Base-by-base conservation (phyloP, 176 grass and related monocot genomes). In the Elymus sibiricus region DNA sequence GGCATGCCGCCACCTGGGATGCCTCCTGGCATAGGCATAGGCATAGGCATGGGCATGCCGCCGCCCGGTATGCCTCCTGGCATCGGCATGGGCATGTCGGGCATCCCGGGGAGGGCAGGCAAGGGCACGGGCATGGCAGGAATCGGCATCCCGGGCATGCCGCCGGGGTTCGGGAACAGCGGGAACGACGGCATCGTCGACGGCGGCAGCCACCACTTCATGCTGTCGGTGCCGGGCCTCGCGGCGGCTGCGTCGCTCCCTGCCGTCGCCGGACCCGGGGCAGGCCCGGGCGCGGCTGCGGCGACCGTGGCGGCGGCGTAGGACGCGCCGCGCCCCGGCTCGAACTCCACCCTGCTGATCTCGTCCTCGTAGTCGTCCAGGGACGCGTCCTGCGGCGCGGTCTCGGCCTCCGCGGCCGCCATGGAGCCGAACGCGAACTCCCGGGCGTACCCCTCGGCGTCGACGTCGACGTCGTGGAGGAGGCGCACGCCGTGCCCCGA, bases 121-220 rank as follows among this genome's bases (percentile, higher is more conserved):
- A 46, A 58, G 24, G 75, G 64, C 79, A 88, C 73, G 4, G 87
- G 77, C 82, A 85, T 81, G 17, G 89, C 61, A 22, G 82, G 79
- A 55, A 47, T 19, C 5, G 75, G 74, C 86, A 88, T 88, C 64
- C 88, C 80, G 44, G 82, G 73, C 83, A 86, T 78, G 44, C 76
- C 89, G n/a, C 76, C 89, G 77, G 89, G 89, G 80, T 68, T 91
- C 60, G 89, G 89, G 82, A 88, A 88, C 77, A 85, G 24, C 61
- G 89, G 89, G 85, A 88, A 91, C 38, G 89, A 87, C 61, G 89
- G 89, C 81, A 91, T 87, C 17, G 89, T 91, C 12, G 77, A 91
- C 29, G 85, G 89, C 2, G 89, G 89, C 85, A 91, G 77, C 89
- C 89, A 91, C 89, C 89, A 88, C 82, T 85, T 91, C 89, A 87